A percentile compares a stretch with the other conserved stretches of the same genome.
Evolutionary conservation across 2,329 filamentous ascomycete genomes (phyloP).

Genomic region (Trichoderma sp.): DNA sequence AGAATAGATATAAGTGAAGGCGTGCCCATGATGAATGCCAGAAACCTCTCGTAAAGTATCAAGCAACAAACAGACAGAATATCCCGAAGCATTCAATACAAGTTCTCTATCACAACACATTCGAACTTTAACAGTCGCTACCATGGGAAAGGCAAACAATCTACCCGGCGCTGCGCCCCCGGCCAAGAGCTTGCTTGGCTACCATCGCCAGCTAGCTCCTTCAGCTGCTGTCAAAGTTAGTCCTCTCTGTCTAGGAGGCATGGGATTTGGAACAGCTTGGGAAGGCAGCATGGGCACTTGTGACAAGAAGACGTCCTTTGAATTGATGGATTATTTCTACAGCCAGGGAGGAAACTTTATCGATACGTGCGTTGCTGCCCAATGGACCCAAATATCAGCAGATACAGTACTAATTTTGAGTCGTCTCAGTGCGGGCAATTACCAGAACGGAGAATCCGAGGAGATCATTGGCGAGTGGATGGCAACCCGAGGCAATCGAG

Average conservation of each 20-base stretch:
- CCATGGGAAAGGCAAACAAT: conserved; percentile 5
- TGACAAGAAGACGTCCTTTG: conserved; percentile 12
- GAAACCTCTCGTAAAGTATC: background rate
- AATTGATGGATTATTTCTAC: conserved; percentile 18
- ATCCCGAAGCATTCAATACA: background rate
- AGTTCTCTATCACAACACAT: background rate
- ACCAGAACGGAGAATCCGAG: conserved; percentile 52
- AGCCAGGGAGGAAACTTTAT: conserved; percentile 59
- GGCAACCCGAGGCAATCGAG: conserved; percentile 41
- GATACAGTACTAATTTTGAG: background rate
- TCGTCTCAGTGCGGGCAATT: conserved; percentile 38
- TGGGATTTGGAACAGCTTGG: conserved; percentile 28
- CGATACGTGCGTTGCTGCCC: conserved; percentile 42
- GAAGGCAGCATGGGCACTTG: conserved; percentile 47
- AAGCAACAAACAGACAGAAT: background rate
- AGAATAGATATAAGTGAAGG: background rate
- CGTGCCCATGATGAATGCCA: background rate
- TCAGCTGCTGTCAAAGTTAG: conserved; percentile 27
- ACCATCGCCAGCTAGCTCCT: conserved; percentile 27
- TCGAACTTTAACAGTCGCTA: background rate
- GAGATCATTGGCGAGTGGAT: conserved; percentile 54
- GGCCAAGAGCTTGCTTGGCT: conserved; percentile 24
- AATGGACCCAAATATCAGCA: background rate
- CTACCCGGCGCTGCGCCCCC: conserved; percentile 15
- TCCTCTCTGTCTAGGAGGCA: conserved; percentile 29